phyloP scores from a whole-genome alignment of 163 green algal genomes.

The Scenedesmus sp. region DNA sequence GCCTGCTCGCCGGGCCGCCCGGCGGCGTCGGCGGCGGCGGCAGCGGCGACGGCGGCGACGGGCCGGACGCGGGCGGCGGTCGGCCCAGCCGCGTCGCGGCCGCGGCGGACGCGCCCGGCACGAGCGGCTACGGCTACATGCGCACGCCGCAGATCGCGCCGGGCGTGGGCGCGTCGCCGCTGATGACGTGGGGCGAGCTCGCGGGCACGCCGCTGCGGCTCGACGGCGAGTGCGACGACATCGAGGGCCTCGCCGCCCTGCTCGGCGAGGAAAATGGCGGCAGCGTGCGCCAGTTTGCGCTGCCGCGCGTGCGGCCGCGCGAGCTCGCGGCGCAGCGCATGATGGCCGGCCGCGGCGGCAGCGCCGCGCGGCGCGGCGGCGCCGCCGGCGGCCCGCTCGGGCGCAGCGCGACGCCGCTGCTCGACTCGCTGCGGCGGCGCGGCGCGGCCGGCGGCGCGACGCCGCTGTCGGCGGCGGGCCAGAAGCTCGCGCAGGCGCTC shows the following conservation, averaged over 20 bases:
- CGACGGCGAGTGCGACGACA: conserved; percentile 38
- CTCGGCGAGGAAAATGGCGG: neutral
- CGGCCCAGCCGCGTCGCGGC: neutral
- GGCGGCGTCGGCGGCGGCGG: conserved; percentile 4
- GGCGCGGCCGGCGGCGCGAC: conserved; percentile 28
- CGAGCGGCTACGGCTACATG: conserved; percentile 48
- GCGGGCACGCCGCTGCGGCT: conserved; percentile 81
- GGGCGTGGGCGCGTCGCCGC: conserved; percentile 68
- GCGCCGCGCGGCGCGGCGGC: neutral
- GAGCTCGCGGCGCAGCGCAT: conserved; percentile 33
- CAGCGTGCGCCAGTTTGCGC: conserved; percentile 11
- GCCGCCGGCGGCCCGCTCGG: neutral
- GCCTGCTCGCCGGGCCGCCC: too few species aligned
- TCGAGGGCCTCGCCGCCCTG: conserved; percentile 6
- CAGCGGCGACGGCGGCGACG: neutral
- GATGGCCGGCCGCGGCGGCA: conserved; percentile 6
- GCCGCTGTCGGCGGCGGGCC: conserved; percentile 33
- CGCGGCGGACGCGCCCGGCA: conserved; percentile 21
- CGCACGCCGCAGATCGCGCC: conserved; percentile 49
- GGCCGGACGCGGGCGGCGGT: neutral
- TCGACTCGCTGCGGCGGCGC: conserved; percentile 27
- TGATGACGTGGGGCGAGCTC: conserved; percentile 97
- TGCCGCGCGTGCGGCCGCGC: conserved; percentile 25
- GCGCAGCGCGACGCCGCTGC: conserved; percentile 34
- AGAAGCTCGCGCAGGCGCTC: neutral